Conservation (phyloP, 2,329 filamentous ascomycete species). For the Plectosphaerella plurivora region DNA sequence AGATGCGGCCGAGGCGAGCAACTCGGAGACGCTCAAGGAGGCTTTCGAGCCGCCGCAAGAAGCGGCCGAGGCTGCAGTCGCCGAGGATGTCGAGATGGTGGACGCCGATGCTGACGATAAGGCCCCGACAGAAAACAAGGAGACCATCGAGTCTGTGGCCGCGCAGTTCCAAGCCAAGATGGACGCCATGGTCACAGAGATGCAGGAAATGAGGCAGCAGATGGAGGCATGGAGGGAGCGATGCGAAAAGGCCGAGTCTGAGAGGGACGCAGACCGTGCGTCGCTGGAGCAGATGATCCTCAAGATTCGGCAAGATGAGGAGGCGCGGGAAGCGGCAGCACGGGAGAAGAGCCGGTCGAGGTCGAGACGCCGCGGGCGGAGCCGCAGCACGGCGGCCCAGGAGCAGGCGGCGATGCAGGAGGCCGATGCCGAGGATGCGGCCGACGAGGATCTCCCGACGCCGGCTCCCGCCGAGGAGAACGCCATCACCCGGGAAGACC, state of each 20-base stretch:
- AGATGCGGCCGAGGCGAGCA: constrained; percentile 28
- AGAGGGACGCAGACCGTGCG: constrained; percentile 67
- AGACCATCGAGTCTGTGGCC: constrained; percentile 28
- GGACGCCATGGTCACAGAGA: constrained; percentile 72
- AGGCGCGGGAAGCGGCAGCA: constrained; percentile 41
- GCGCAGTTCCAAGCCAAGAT: constrained; percentile 62
- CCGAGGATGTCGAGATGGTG: constrained; percentile 16
- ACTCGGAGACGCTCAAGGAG: constrained; percentile 36
- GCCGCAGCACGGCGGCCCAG: constrained; percentile 2
- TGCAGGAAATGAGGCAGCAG: constrained; percentile 75
- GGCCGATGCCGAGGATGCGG: background rate
- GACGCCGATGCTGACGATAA: constrained; percentile 12
- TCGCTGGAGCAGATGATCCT: constrained; percentile 84
- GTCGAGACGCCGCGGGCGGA: constrained; percentile 19
- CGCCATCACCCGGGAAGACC: constrained; percentile 22
- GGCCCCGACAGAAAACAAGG: constrained; percentile 24
- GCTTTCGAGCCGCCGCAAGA: constrained; percentile 41
- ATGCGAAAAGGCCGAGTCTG: constrained; percentile 76
- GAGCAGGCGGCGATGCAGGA: constrained; percentile 2
- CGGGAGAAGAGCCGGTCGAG: constrained; percentile 34
- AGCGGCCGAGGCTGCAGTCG: constrained; percentile 10
- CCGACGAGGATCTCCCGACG: background rate
- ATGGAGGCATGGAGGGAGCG: constrained; percentile 73
- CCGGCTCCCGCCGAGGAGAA: background rate
- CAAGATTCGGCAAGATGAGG: constrained; percentile 68